Evolutionary conservation across 768 basidiomycete genomes (phyloP).

Genomic region (Xerocomus spinulosus): DNA sequence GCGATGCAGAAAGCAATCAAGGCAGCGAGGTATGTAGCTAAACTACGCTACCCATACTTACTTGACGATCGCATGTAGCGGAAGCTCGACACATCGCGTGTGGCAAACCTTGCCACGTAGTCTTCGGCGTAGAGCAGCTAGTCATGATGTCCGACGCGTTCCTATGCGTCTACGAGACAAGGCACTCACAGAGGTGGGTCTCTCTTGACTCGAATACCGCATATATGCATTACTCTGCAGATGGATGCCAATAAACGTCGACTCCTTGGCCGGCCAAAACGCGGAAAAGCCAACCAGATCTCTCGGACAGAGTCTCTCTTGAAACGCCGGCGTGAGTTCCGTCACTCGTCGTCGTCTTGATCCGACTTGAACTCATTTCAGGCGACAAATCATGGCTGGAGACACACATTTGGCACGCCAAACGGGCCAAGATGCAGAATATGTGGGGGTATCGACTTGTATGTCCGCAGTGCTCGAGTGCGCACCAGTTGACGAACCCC

Average conservation of each 20-base stretch:
- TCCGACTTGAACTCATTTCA: constrained; percentile 26
- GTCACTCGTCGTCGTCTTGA: not conserved
- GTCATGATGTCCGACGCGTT: constrained; percentile 89
- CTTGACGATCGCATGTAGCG: constrained; percentile 37
- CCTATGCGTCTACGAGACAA: constrained; percentile 78
- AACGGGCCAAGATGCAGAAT: constrained; percentile 91
- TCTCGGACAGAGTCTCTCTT: constrained; percentile 56
- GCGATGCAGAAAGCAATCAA: constrained; percentile 89
- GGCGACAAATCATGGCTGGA: constrained; percentile 91
- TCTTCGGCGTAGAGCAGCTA: constrained; percentile 87
- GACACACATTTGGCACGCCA: constrained; percentile 96
- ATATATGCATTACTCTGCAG: constrained; percentile 37
- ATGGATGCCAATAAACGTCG: constrained; percentile 50
- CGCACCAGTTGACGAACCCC: not conserved
- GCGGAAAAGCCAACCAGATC: constrained; percentile 56
- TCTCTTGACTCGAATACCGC: not conserved
- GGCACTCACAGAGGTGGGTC: constrained; percentile 73
- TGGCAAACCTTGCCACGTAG: constrained; percentile 95
- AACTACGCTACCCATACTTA: fast-evolving
- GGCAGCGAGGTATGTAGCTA: constrained; percentile 52
- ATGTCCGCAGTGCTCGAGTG: not conserved
- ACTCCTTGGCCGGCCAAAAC: constrained; percentile 47
- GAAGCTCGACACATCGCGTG: constrained; percentile 68
- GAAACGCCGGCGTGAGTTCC: constrained; percentile 64
- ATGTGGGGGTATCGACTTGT: constrained; percentile 92